These are phyloP conservation scores for Albugo laibachii DNA, from an alignment of 352 stramenopile species.

Conservation along the genomic window DNA sequence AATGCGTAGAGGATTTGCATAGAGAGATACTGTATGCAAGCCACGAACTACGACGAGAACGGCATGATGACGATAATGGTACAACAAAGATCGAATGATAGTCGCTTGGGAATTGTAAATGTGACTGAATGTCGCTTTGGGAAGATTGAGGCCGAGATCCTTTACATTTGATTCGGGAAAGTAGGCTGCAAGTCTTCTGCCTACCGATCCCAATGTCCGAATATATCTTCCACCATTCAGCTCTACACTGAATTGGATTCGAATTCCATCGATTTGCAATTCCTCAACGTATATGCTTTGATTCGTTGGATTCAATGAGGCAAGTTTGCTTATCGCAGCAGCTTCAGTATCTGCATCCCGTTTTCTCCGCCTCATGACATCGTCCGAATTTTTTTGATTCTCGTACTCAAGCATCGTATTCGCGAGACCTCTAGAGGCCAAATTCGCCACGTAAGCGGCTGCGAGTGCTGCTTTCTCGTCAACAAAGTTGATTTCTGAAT, in stretches of 20 bases:
- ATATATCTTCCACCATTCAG: slow-evolving; percentile 68
- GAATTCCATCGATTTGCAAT: slow-evolving; percentile 64
- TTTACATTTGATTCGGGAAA: slow-evolving; percentile 81
- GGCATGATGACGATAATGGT: slow-evolving; percentile 68
- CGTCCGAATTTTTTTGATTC: slow-evolving; percentile 1
- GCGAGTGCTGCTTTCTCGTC: slow-evolving; percentile 5
- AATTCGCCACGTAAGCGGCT: too few species aligned
- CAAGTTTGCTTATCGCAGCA: slow-evolving; percentile 1
- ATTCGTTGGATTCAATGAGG: slow-evolving; percentile 11
- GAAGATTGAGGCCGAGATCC: slow-evolving; percentile 70
- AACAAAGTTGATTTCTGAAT: slow-evolving; percentile 49
- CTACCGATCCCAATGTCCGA: slow-evolving; percentile 59
- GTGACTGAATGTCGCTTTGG: slow-evolving; percentile 60
- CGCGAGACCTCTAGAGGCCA: slow-evolving; percentile 5
- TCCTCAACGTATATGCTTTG: slow-evolving; percentile 78
- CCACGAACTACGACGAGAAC: slow-evolving; percentile 69
- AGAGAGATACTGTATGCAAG: slow-evolving; percentile 72
- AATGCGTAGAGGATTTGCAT: slow-evolving; percentile 76
- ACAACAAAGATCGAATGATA: slow-evolving; percentile 55
- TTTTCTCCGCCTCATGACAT: too few species aligned
- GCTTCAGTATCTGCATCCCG: background rate
- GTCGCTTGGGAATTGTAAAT: slow-evolving; percentile 60
- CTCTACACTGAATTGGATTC: slow-evolving; percentile 75
- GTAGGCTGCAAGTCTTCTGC: slow-evolving; percentile 51
- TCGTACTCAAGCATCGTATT: slow-evolving; percentile 5